Evolutionary conservation across 2,329 filamentous ascomycete genomes (phyloP), one percentile per base, ranked within the genome.

Genomic region (Aplosporella prunicola): DNA sequence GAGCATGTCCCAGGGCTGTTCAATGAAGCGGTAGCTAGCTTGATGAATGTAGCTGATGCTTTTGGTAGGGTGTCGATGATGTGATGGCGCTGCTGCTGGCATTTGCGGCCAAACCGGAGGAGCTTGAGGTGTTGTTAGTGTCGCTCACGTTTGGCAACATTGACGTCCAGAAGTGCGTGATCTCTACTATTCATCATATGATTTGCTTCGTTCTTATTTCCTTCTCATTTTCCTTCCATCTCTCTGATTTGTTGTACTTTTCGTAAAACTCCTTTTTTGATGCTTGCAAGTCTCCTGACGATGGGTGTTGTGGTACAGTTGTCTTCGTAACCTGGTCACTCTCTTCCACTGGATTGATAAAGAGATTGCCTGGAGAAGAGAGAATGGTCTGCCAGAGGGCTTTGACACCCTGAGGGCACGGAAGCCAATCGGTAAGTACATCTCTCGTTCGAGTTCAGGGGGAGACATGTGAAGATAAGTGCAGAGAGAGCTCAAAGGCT

Each of bases 141-240:
- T 93, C 87, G 1, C 72, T 95, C 43, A 94, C 88, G 1, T 95
- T 91, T 59, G 91, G 91, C 40, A 98, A 98, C 56, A 84, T 96
- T 15, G 78, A 88, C 48, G 76, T 94, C 11, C 72, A 87, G 45
- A 88, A 78, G 82, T 86, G 59, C 43, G 64, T 26, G 7, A n/a
- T 3, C 11, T 3, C 8, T 8, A 9, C 11, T 15, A n/a, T 22
- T 25, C 8, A 17, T 8, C 11, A 10, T 34, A 9, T 29, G 27
- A 29, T 28, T 10, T 16, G 5, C 9, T 28, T 11, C 6, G 3
- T 35, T 14, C 14, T 7, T 5, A 22, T 20, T 4, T 5, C 8
- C 30, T 17, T 10, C 18, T 8, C 4, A 9, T 23, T 4, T 20
- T 5, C 22, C 9, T 23, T 33, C 11, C 18, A 14, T 15, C 13